Evolutionary conservation across 2,329 filamentous ascomycete species (phyloP).

Genomic region (Penicillium sp.): DNA sequence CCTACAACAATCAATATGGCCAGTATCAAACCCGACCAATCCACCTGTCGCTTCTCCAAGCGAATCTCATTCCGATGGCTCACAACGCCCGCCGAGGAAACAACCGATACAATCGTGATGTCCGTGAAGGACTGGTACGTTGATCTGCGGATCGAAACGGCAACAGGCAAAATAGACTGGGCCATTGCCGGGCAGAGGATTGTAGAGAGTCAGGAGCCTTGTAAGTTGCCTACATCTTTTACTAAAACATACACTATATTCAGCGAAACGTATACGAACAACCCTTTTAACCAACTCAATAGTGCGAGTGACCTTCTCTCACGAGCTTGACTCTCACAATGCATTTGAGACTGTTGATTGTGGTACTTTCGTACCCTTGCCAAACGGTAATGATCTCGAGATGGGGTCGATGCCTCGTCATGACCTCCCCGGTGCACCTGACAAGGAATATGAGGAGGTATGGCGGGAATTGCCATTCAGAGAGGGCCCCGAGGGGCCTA

Average conservation of each 20-base stretch:
- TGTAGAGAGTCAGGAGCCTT: constrained; percentile 36
- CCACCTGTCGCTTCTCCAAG: constrained; percentile 35
- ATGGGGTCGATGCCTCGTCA: constrained; percentile 41
- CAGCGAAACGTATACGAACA: background rate
- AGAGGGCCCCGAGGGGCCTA: constrained; percentile 29
- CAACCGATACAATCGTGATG: constrained; percentile 47
- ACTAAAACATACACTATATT: no score
- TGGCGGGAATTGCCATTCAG: constrained; percentile 55
- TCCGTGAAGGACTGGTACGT: constrained; percentile 47
- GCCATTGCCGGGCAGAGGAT: constrained; percentile 45
- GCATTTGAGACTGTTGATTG: constrained; percentile 37
- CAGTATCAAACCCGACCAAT: constrained; percentile 1
- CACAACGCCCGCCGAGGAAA: constrained; percentile 42
- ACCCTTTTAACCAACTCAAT: background rate
- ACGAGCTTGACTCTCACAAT: constrained; percentile 41
- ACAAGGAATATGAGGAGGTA: constrained; percentile 62
- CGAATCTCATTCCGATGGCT: constrained; percentile 47
- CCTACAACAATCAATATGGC: constrained; percentile 10
- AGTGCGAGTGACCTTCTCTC: constrained; percentile 42
- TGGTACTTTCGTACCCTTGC: constrained; percentile 39
- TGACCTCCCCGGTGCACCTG: constrained; percentile 33
- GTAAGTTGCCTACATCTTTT: constrained; percentile 26
- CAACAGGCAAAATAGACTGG: constrained; percentile 42
- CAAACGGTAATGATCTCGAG: constrained; percentile 45
- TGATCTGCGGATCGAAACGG: constrained; percentile 44